Evolutionary conservation across 768 basidiomycete genomes (phyloP).

Genomic region (Amanita rubescens): DNA sequence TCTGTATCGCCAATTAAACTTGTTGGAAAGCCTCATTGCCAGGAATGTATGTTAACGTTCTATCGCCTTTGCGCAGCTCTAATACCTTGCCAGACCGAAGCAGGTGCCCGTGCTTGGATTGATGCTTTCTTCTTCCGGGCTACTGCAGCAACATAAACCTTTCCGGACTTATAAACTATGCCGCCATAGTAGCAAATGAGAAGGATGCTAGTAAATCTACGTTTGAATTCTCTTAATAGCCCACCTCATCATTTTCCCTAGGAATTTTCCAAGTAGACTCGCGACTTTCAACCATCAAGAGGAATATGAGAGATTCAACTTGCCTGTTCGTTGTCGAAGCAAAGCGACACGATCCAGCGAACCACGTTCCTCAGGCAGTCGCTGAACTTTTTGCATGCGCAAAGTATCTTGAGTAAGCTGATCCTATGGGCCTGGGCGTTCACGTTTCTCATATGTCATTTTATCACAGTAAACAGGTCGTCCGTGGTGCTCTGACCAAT

Average conservation of each 20-base stretch:
- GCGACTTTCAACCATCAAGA: constrained; percentile 8
- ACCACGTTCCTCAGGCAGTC: constrained; percentile 14
- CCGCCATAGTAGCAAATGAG: background rate
- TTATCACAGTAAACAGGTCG: constrained; percentile 14
- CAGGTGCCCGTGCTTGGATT: constrained; percentile 16
- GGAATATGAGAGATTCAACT: constrained; percentile 10
- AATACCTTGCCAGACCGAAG: constrained; percentile 14
- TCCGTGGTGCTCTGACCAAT: constrained; percentile 21
- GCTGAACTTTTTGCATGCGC: constrained; percentile 14
- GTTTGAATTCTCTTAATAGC: background rate
- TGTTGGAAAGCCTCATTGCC: constrained; percentile 11
- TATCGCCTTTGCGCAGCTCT: constrained; percentile 9
- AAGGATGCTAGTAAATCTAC: constrained; percentile 2
- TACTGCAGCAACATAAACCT: constrained; percentile 12
- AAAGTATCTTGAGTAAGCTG: constrained; percentile 13
- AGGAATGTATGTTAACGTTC: no score
- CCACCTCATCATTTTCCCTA: constrained; percentile 6
- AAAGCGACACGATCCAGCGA: constrained; percentile 8
- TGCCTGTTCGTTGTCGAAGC: constrained; percentile 6
- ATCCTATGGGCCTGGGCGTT: constrained; percentile 7
- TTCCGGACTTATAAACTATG: constrained; percentile 1
- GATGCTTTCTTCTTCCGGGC: no score
- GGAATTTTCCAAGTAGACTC: constrained; percentile 7
- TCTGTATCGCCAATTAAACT: constrained; percentile 12
- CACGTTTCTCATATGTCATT: constrained; percentile 7